Conservation (phyloP, 495 filamentous ascomycete species). For the Hypoxylon fuscum region DNA sequence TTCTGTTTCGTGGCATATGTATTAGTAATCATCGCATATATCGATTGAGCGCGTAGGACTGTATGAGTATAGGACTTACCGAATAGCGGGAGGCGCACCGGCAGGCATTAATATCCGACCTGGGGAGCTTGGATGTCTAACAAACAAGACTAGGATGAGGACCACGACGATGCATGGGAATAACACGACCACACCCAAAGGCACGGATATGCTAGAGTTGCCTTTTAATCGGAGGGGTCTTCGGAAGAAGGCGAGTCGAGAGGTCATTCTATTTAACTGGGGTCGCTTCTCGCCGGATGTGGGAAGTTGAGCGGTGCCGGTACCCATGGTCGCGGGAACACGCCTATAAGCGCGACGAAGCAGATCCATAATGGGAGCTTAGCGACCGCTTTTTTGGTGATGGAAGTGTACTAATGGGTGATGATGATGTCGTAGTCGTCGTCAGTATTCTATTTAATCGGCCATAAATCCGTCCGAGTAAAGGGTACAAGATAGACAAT, state of each 20-base stretch:
- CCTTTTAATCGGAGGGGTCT: slow-evolving; percentile 91
- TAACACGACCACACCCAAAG: slow-evolving; percentile 88
- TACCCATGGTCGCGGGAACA: slow-evolving; percentile 50
- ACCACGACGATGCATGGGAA: slow-evolving; percentile 93
- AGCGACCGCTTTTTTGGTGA: slow-evolving; percentile 9
- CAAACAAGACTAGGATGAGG: slow-evolving; percentile 88
- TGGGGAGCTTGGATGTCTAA: slow-evolving; percentile 85
- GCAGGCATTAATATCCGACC: slow-evolving; percentile 87
- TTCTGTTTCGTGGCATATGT: slow-evolving; percentile 63
- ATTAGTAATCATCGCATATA: slow-evolving; percentile 2
- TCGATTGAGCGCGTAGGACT: background rate
- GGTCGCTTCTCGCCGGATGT: slow-evolving; percentile 56
- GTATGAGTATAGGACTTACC: slow-evolving; percentile 65
- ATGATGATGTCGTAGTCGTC: slow-evolving; percentile 16
- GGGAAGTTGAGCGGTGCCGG: slow-evolving; percentile 51
- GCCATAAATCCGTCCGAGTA: background rate
- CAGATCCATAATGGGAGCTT: slow-evolving; percentile 60
- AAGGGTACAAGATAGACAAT: slow-evolving; percentile 4
- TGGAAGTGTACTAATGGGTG: background rate
- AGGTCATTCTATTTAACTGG: slow-evolving; percentile 48
- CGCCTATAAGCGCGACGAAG: slow-evolving; percentile 62
- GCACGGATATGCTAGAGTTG: slow-evolving; percentile 93
- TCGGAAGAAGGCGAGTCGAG: slow-evolving; percentile 81
- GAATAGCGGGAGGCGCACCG: slow-evolving; percentile 88
- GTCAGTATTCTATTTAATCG: slow-evolving; percentile 26